Evolutionary conservation across 164 flowering plant genomes (phyloP), one percentile per base, ranked within the genome.

Genomic region (Aristolochia contorta): DNA sequence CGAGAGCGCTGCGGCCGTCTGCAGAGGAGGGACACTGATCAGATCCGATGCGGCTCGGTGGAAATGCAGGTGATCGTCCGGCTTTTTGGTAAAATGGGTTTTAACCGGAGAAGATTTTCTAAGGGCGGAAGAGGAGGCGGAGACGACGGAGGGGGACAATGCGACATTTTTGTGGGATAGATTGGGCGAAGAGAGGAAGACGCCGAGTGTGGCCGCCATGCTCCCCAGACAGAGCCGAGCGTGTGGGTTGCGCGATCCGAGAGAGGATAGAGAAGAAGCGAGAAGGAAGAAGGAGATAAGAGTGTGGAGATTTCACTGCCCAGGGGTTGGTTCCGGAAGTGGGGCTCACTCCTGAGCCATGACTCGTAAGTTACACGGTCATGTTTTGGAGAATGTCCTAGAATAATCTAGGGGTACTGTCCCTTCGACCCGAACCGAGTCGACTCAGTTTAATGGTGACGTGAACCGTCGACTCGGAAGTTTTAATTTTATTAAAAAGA

Each of bases 1-100:
- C 65, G 97, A 25, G 72, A 82, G 33, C 14, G 56, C 56, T 8
- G 86, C 74, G 1, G 83, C 47, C 47, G 81, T 73, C 52, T 89
- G 80, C 50, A 84, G 75, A 52, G 86, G 27, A 54, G 72, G 67
- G 5, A 77, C 63, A 53, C 66, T 75, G 6, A n/a, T n/a, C n/a
- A 81, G 67, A 1, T 60, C 68, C 21, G 69, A 62, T 46, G 58
- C 18, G 16, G 69, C 57, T 22, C 66, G 58, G n/a, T 53, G 58
- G 45, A 70, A 33, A n/a, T 48, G n/a, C n/a, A n/a, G 67, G 18
- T 68, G 65, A 65, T 46, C 12, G 3, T 62, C 20, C 23, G 69
- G 58, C 55, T 33, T 23, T 23, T 52, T 48, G 16, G 57, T 19
- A 37, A 49, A 8, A 58, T 2, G 57, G 49, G 47, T 51, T 65